These are phyloP conservation scores for Fusarium sp. DNA, from an alignment of 2,329 filamentous ascomycete genomes.

Conservation along the genomic window DNA sequence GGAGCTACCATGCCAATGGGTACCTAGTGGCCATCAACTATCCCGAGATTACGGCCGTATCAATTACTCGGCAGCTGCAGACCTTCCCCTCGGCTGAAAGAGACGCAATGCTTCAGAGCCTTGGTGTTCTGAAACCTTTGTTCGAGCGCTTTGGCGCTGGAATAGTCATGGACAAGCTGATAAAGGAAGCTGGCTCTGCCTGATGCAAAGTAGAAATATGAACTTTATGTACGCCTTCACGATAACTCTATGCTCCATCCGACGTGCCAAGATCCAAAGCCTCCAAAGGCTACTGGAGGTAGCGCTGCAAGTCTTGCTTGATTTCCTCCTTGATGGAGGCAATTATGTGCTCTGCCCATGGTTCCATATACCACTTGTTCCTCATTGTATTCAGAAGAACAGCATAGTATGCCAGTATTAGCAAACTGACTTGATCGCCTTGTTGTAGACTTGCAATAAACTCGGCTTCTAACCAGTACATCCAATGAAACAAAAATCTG, in stretches of 20 bases:
- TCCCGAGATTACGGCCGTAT: constrained; percentile 8
- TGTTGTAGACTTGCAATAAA: too few species aligned
- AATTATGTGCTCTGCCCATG: too few species aligned
- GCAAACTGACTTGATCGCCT: too few species aligned
- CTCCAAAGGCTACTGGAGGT: too few species aligned
- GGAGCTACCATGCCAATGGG: constrained; percentile 17
- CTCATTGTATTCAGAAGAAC: too few species aligned
- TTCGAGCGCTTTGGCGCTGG: background rate
- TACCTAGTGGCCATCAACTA: constrained; percentile 19
- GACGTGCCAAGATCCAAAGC: too few species aligned
- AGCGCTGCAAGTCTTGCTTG: too few species aligned
- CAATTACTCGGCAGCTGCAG: background rate
- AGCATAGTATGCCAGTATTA: too few species aligned
- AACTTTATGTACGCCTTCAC: background rate
- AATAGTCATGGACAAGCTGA: background rate
- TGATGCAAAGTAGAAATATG: background rate
- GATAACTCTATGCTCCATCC: background rate
- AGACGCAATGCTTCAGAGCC: background rate
- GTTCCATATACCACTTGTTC: too few species aligned
- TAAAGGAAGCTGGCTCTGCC: background rate
- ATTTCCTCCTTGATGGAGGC: too few species aligned
- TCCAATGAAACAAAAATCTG: too few species aligned
- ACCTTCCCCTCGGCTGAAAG: background rate
- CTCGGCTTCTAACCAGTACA: too few species aligned
- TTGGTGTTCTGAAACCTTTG: background rate